Conservation (phyloP, 768 basidiomycete genomes). For the Saitozyma sp. region DNA sequence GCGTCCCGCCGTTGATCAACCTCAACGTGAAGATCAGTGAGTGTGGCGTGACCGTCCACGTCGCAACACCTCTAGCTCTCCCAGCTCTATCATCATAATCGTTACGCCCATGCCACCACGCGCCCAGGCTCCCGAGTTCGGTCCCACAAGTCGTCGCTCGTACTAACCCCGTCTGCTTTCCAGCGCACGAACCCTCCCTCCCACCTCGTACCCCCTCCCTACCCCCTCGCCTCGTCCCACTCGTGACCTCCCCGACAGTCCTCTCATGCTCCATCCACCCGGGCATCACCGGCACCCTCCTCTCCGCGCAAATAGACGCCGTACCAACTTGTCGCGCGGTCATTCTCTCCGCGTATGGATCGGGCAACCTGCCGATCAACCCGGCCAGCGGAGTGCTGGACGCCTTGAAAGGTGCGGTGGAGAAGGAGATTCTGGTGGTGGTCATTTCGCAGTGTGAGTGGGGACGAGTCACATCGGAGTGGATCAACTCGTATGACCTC, state of each 20-base stretch:
- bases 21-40: conserved; percentile 48
- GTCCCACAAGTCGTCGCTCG: too few relatives aligned
- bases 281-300: conserved; percentile 40
- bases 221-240: conserved; percentile 28
- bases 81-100: not conserved
- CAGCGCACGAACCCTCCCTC: conserved; percentile 20
- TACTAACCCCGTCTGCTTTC: not conserved
- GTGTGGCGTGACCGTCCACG: conserved; percentile 4
- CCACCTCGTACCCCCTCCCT: conserved; percentile 26
- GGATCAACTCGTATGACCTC: not conserved
- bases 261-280: conserved; percentile 39
- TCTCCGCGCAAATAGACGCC: conserved; percentile 38
- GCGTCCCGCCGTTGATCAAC: conserved; percentile 37
- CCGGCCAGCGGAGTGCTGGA: conserved; percentile 27
- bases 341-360: conserved; percentile 41
- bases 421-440: conserved; percentile 41
- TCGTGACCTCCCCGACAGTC: conserved; percentile 33
- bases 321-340: conserved; percentile 40
- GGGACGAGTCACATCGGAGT: not conserved
- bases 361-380: conserved; percentile 41
- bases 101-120: not conserved
- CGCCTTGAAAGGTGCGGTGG: conserved; percentile 32
- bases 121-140: too few relatives aligned
- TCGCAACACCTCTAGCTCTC: not conserved
- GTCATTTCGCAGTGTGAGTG: conserved; percentile 44